These are phyloP conservation scores for Canariomyces notabilis DNA, from an alignment of 2,329 filamentous ascomycete species.

Conservation along the genomic window DNA sequence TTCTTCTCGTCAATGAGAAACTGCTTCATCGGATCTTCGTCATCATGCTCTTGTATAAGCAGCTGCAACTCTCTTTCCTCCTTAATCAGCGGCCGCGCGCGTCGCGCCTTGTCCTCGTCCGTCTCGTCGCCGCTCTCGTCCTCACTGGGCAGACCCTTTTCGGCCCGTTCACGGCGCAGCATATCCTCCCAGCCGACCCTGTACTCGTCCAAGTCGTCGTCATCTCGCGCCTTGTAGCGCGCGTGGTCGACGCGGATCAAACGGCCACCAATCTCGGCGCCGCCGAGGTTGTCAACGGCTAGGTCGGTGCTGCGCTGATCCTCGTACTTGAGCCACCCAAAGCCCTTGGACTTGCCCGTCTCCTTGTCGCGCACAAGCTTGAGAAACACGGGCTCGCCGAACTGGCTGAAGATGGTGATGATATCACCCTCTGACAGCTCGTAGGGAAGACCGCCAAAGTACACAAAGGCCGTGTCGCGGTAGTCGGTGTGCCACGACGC, in stretches of 20 bases:
- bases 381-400: slow-evolving; percentile 87
- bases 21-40: slow-evolving; percentile 96
- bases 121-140: slow-evolving; percentile 45
- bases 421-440: slow-evolving; percentile 94
- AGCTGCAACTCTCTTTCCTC: slow-evolving; percentile 77
- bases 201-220: slow-evolving; percentile 60
- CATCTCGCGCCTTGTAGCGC: slow-evolving; percentile 82
- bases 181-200: slow-evolving; percentile 57
- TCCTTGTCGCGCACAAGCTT: slow-evolving; percentile 93
- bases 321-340: slow-evolving; percentile 96
- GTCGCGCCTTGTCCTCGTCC: slow-evolving; percentile 35
- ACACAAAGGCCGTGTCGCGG: slow-evolving; percentile 88
- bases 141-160: slow-evolving; percentile 35
- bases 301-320: slow-evolving; percentile 94
- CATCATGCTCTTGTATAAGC: slow-evolving; percentile 75
- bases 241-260: slow-evolving; percentile 87
- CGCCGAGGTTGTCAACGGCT: slow-evolving; percentile 92
- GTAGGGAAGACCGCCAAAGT: slow-evolving; percentile 90
- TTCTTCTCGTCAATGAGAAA: slow-evolving; percentile 88
- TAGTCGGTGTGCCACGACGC: slow-evolving; percentile 98
- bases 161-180: slow-evolving; percentile 45
- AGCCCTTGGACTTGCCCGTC: slow-evolving; percentile 89
- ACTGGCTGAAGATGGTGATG: slow-evolving; percentile 95
- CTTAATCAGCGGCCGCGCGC: slow-evolving; percentile 58
- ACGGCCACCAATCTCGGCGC: slow-evolving; percentile 74